Evolutionary conservation across 2,329 filamentous ascomycete species (phyloP), one percentile per base, ranked within the genome.

Genomic region (Alternaria postmessia): DNA sequence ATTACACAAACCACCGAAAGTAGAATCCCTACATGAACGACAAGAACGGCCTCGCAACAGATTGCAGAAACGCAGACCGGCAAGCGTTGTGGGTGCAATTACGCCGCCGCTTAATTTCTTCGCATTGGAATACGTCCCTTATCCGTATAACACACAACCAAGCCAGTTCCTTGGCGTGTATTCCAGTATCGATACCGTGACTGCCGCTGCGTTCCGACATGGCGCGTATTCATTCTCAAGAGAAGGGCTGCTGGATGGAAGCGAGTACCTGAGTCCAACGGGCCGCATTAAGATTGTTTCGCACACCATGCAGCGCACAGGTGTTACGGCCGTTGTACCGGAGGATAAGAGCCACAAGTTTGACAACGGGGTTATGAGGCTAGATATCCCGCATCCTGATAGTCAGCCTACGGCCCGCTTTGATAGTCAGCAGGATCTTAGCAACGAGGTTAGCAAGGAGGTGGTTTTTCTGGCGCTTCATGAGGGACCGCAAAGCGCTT

Each of bases 351-450:
- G 55, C 24, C 28, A 26, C 14, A 63, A 42, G 22, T 26, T 49
- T 6, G 42, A 57, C n/a, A 62, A 58, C 12, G 30, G 49, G 34
- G 52, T 24, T 12, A 48, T 70, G 12, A 62, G 69, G 34, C 59
- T 66, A n/a, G 69, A 72, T 36, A 69, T 71, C 1, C 69, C 69
- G 22, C 69, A 70, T 51, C 69, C 69, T 4, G n/a, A 57, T n/a
- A 63, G 36, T n/a, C 56, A 59, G 18, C 47, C 53, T 7, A 36
- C 49, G 7, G 36, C 38, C 12, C 54, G 55, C 28, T 44, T 52
- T 5, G 59, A 52, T 20, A 59, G 49, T 18, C 64, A 55, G 5
- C 61, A 62, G 24, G 60, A 42, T 6, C 47, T 44, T 3, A 57
- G 32, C 9, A 44, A 7, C 0, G 16, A 42, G 20, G 16, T 32